These are phyloP conservation scores for Chlorella sp. DNA, from an alignment of 139 green algal species.

Conservation along the genomic window DNA sequence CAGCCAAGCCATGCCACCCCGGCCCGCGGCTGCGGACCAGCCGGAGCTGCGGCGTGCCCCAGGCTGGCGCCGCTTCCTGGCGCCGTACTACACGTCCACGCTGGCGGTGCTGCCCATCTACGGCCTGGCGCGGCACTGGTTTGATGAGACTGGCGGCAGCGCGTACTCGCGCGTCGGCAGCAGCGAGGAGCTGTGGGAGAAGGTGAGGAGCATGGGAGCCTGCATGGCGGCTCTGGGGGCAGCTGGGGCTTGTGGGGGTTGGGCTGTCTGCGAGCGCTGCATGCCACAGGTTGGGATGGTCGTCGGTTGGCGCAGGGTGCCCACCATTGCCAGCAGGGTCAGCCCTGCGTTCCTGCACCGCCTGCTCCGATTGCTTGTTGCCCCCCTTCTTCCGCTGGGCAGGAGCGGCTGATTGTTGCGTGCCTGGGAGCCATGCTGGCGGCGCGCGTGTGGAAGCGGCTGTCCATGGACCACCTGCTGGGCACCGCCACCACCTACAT, in stretches of 20 bases:
- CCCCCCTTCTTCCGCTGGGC: too few relatives aligned
- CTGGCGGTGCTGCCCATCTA: slow-evolving; percentile 22
- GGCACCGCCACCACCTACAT: slow-evolving; percentile 35
- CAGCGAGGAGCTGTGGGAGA: slow-evolving; percentile 8
- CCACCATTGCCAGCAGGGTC: too few relatives aligned
- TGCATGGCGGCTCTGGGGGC: too few relatives aligned
- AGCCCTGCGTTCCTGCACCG: too few relatives aligned
- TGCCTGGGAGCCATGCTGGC: too few relatives aligned
- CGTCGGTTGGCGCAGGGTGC: too few relatives aligned
- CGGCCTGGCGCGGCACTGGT: slow-evolving; percentile 8
- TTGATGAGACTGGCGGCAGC: too few relatives aligned
- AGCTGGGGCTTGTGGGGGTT: too few relatives aligned
- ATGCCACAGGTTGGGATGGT: too few relatives aligned
- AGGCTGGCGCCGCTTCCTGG: slow-evolving; percentile 32
- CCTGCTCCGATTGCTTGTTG: too few relatives aligned
- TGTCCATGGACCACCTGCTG: slow-evolving; percentile 40
- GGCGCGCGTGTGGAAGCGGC: neutral
- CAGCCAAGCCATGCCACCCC: neutral
- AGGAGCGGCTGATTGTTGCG: too few relatives aligned
- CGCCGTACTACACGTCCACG: slow-evolving; percentile 31
- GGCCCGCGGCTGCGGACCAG: neutral
- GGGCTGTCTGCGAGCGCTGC: too few relatives aligned
- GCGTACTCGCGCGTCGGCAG: neutral
- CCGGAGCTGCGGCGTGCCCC: neutral
- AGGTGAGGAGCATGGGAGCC: neutral